Base-by-base conservation (phyloP, 1,284 basidiomycete species). In the Dichomitus squalens region DNA sequence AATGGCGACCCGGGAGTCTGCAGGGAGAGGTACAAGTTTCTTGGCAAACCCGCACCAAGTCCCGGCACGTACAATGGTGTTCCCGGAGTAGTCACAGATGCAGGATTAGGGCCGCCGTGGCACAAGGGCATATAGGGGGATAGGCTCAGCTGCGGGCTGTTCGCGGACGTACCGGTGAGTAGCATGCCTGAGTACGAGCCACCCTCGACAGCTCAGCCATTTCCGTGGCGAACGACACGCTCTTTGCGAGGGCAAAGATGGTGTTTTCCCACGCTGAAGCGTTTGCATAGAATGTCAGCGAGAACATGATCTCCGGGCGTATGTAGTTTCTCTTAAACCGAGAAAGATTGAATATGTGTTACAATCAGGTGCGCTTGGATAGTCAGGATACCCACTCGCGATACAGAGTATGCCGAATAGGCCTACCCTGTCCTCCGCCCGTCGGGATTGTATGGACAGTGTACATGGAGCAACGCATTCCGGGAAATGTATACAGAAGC, bases 231-330 rank as follows among this genome's bases (percentile, higher is more conserved):
- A 11, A 75, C 65, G 41, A 76, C 72, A 0, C 68, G 60, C 1
- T 64, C 64, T 2, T 59, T 7, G 41, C 65, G 66, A 8, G 73
- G 65, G 7, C 83, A 77, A 31, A 79, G 62, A 31, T 76, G 78
- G 4, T 85, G 71, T 43, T 76, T 72, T n/a, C 73, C 72, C 33
- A 82, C 78, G 5, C 72, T 71, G 75, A 81, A 83, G 59, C 78
- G 81, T 49, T 73, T 75, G 60, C n/a, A n/a, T n/a, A n/a, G n/a
- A n/a, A n/a, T n/a, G n/a, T n/a, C n/a, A n/a, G n/a, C n/a, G n/a
- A n/a, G n/a, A n/a, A n/a, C n/a, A n/a, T n/a, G n/a, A n/a, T n/a
- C n/a, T n/a, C n/a, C n/a, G n/a, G n/a, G n/a, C n/a, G n/a, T n/a
- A n/a, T n/a, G n/a, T n/a, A n/a, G n/a, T n/a, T n/a, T n/a, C n/a